Evolutionary conservation across 495 filamentous ascomycete species (phyloP).

Genomic region (Parathielavia hyrcaniae): DNA sequence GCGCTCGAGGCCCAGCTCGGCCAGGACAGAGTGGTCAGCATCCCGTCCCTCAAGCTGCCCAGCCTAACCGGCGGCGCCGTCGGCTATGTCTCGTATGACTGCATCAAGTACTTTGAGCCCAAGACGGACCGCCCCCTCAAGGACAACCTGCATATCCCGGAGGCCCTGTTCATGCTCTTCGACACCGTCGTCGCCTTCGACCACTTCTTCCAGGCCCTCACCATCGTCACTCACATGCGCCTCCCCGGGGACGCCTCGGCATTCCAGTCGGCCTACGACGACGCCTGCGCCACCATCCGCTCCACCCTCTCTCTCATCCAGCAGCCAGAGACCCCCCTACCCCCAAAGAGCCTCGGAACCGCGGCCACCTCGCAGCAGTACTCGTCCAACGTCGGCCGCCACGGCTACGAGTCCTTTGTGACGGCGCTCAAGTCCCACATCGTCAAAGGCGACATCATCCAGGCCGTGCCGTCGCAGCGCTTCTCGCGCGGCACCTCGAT

Average conservation of each 20-base stretch:
- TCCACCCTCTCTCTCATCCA: slow-evolving; percentile 62
- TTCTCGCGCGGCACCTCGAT: slow-evolving; percentile 81
- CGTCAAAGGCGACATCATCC: slow-evolving; percentile 85
- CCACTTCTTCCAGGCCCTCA: slow-evolving; percentile 85
- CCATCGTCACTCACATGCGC: slow-evolving; percentile 81
- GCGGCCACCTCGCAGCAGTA: slow-evolving; percentile 59
- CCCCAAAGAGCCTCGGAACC: slow-evolving; percentile 64
- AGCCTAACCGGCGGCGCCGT: slow-evolving; percentile 86
- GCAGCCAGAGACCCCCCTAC: slow-evolving; percentile 67
- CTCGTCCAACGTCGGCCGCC: slow-evolving; percentile 85
- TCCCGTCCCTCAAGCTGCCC: slow-evolving; percentile 75
- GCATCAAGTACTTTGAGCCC: slow-evolving; percentile 94
- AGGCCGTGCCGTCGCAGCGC: slow-evolving; percentile 90
- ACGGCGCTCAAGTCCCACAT: slow-evolving; percentile 79
- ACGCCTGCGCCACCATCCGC: slow-evolving; percentile 56
- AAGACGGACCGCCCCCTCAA: slow-evolving; percentile 80
- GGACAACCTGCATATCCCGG: slow-evolving; percentile 80
- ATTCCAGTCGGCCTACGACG: slow-evolving; percentile 55
- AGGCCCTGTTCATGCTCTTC: slow-evolving; percentile 95
- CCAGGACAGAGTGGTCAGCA: slow-evolving; percentile 65
- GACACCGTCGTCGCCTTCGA: slow-evolving; percentile 94
- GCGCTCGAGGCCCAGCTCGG: slow-evolving; percentile 72
- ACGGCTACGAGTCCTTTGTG: slow-evolving; percentile 85
- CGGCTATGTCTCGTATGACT: slow-evolving; percentile 96
- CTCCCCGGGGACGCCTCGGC: slow-evolving; percentile 46